Evolutionary conservation across 345 rosid species (phyloP).

Genomic region (Physaria fendleri): DNA sequence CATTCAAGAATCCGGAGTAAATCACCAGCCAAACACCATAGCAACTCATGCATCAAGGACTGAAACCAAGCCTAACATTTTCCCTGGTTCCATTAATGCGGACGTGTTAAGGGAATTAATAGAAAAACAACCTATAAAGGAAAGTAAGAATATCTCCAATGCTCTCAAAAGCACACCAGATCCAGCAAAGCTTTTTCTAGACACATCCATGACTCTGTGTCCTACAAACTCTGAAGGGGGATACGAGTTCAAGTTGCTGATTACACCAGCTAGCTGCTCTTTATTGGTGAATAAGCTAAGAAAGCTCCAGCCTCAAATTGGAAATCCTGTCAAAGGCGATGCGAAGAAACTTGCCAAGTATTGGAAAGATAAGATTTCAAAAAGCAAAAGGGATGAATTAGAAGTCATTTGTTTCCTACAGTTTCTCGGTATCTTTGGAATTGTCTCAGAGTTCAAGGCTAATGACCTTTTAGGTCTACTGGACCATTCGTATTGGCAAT

Average conservation of each 20-base stretch:
- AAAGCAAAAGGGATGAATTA: conserved; percentile 16
- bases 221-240: conserved; percentile 6
- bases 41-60: background rate
- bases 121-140: conserved; percentile 13
- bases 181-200: conserved; percentile 38
- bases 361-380: conserved; percentile 35
- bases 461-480: conserved; percentile 33
- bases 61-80: background rate
- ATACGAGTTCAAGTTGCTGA: conserved; percentile 20
- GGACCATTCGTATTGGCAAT: conserved; percentile 24
- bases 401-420: conserved; percentile 38
- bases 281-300: conserved; percentile 36
- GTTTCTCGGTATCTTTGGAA: conserved; percentile 35
- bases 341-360: conserved; percentile 28
- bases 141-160: conserved; percentile 17
- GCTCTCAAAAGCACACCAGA: conserved; percentile 29
- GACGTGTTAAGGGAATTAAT: conserved; percentile 16
- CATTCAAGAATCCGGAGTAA: background rate
- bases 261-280: conserved; percentile 16
- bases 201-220: conserved; percentile 22
- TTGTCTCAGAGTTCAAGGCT: conserved; percentile 35
- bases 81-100: background rate
- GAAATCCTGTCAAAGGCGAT: conserved; percentile 23
- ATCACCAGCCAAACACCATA: background rate
- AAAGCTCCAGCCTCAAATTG: conserved; percentile 18